Evolutionary conservation across 805 yeast species (phyloP), one percentile per base, ranked within the genome.

Genomic region (Ogataea glucozyma): DNA sequence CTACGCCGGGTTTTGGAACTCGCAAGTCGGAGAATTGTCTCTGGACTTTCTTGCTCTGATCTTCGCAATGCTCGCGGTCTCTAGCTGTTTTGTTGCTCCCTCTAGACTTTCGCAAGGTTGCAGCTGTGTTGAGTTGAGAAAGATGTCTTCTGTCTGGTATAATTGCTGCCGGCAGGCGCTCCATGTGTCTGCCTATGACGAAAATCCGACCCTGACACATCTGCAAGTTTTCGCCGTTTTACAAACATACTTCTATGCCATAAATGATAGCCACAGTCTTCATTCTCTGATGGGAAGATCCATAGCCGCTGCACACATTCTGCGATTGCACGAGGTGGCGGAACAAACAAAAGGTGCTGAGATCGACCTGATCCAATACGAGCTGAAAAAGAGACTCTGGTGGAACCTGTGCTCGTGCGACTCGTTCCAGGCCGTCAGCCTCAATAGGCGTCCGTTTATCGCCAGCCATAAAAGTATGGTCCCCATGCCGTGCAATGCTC

Each of bases 401-500:
- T 54, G 58, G 58, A 57, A 53, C 24, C 23, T 54, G 3, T 46
- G 52, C 26, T 49, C 53, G 16, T 51, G 55, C 36, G 58, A 54
- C 32, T 45, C 55, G 9, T 51, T 41, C 35, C 46, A 42, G 32
- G 45, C 49, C 5, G 46, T 45, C 31, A 38, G 49, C 26, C 26
- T 41, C 18, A 38, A 45, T 24, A 16, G 58, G 22, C 48, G 54
- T 4, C 56, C 54, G 0, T 19, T 53, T 14, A 44, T 53, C 4
- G 31, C 46, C 14, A 47, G 54, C 4, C 56, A 53, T 31, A 31
- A 34, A 18, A 55, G 64, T 16, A 27, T 26, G 2, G 67, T 64
- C 1, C 67, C 69, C 12, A 56, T 57, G 38, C 67, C 66, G 3
- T 52, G 64, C 6, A 65, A 65, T 39, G 53, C 55, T 26, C 52